Percentiles rank a stretch among this genome's conserved stretches.
Conservation (phyloP, 1,284 basidiomycete species). For the Pseudozyma thailandica region DNA sequence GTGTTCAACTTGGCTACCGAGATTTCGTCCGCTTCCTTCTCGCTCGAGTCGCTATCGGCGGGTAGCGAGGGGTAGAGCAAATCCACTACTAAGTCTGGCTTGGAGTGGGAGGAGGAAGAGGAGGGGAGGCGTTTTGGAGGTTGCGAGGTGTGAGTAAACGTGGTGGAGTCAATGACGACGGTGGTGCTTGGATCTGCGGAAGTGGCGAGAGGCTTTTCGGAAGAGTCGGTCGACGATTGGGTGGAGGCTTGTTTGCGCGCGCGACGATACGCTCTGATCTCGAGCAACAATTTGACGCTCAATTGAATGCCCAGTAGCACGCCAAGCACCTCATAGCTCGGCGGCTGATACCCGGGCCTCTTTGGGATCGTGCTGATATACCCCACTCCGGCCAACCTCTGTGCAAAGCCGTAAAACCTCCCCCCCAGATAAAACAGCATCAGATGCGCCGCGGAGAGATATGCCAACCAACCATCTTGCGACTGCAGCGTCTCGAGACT, state of each 20-base stretch:
- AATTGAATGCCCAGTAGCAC: conserved; percentile 67
- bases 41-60: neutral
- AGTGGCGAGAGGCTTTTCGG: neutral
- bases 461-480: conserved; percentile 59
- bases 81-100: conserved; percentile 4
- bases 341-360: conserved; percentile 52
- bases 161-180: conserved; percentile 22
- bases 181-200: conserved; percentile 17
- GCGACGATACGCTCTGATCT: conserved; percentile 7
- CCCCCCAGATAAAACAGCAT: conserved; percentile 69
- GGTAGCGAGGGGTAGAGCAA: conserved; percentile 34
- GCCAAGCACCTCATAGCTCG: conserved; percentile 68
- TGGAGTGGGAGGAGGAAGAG: neutral
- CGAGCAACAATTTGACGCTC: conserved; percentile 52
- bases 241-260: neutral
- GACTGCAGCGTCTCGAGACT: conserved; percentile 63
- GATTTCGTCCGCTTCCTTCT: neutral
- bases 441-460: conserved; percentile 67
- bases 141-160: conserved; percentile 37
- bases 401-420: conserved; percentile 67
- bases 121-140: conserved; percentile 30
- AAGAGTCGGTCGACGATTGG: neutral
- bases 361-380: conserved; percentile 61
- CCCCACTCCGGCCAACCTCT: conserved; percentile 63
- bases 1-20: conserved; percentile 38